Conservation (phyloP, 441 rosid genomes). For the Populus hybrid region DNA sequence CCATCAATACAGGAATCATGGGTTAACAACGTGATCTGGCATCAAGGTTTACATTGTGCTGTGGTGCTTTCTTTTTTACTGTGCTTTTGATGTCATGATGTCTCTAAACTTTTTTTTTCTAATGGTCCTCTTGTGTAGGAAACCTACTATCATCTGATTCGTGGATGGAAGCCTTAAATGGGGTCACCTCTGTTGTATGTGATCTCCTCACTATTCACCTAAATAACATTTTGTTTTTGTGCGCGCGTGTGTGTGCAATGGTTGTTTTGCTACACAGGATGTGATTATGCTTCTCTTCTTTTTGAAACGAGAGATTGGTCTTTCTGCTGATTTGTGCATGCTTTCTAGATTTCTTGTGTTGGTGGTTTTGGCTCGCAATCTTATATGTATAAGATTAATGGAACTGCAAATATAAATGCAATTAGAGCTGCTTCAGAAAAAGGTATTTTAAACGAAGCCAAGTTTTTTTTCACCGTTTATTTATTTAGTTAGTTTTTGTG, state of each 20-base stretch:
- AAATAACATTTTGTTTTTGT: neutral
- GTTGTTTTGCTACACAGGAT: neutral
- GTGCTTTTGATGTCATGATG: conserved; percentile 3
- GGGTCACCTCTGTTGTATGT: conserved; percentile 86
- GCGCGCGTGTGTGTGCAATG: neutral
- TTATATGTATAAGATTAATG: conserved; percentile 92
- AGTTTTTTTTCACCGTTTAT: neutral
- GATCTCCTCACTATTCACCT: conserved; percentile 1
- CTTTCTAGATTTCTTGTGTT: conserved; percentile 80
- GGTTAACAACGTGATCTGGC: conserved; percentile 75
- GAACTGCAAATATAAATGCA: conserved; percentile 93
- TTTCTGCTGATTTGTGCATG: conserved; percentile 17
- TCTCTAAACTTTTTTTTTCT: conserved; percentile 8
- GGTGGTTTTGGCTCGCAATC: conserved; percentile 97
- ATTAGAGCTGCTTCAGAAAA: conserved; percentile 87
- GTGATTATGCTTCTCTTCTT: neutral
- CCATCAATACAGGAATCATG: conserved; percentile 70
- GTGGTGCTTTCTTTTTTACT: conserved; percentile 9
- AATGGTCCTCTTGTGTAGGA: conserved; percentile 39
- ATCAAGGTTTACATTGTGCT: conserved; percentile 58
- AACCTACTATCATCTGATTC: conserved; percentile 81
- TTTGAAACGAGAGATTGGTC: conserved; percentile 2
- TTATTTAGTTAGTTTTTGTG: neutral
- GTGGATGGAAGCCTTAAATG: conserved; percentile 79
- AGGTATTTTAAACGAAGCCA: conserved; percentile 36